phyloP scores from a whole-genome alignment of 441 rosid genomes.

The Capsella rubella region DNA sequence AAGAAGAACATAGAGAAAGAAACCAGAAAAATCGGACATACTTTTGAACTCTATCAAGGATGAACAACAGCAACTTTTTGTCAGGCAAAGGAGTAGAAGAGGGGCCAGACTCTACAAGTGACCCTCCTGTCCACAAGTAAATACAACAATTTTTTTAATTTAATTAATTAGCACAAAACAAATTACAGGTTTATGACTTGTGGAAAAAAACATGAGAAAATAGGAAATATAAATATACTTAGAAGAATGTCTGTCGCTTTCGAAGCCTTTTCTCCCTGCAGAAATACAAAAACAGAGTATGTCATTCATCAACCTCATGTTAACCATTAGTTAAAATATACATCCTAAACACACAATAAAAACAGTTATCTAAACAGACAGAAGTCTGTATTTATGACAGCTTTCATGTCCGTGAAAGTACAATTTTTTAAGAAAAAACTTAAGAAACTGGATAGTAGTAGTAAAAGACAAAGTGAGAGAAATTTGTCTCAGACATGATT shows the following conservation, averaged over 20 bases:
- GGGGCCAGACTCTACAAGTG: conserved; percentile 73
- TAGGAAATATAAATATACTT: conserved; percentile 51
- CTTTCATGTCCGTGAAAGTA: conserved; percentile 44
- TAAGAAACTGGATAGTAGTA: conserved; percentile 37
- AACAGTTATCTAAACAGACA: conserved; percentile 38
- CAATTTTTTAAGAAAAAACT: conserved; percentile 3
- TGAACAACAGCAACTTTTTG: conserved; percentile 86
- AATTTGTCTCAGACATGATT: conserved; percentile 54
- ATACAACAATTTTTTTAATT: conserved; percentile 30
- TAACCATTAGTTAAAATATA: background rate
- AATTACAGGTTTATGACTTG: conserved; percentile 33
- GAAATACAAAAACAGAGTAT: conserved; percentile 23
- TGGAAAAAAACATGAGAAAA: conserved; percentile 9
- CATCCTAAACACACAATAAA: background rate
- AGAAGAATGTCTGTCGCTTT: conserved; percentile 76
- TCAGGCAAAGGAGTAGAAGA: conserved; percentile 80
- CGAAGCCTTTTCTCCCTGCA: conserved; percentile 76
- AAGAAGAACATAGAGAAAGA: conserved; percentile 11
- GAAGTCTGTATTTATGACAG: conserved; percentile 14
- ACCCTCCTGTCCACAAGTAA: conserved; percentile 73
- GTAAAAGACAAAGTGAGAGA: conserved; percentile 57
- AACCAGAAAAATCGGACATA: conserved; percentile 47
- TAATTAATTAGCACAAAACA: conserved; percentile 36
- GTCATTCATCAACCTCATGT: conserved; percentile 22
- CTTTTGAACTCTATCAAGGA: conserved; percentile 98